Base-by-base conservation (phyloP, 1,284 basidiomycete species). In the Microbotryomycetes sp. region DNA sequence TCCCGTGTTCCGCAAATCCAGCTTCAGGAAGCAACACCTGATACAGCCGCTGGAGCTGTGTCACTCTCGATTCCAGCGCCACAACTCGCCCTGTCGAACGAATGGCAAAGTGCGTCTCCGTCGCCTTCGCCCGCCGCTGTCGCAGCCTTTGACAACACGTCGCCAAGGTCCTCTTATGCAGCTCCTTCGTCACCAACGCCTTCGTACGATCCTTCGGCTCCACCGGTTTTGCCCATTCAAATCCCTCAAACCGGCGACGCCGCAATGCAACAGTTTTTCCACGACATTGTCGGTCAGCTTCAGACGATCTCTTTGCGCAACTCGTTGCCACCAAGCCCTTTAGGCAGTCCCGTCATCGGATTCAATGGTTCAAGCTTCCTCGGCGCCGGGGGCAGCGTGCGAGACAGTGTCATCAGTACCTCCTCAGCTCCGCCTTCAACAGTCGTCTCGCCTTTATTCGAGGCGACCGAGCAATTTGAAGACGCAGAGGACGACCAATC, bases 211-310 rank as follows among this genome's bases (percentile, higher is more conserved):
- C 36, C 36, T 12, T 42, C 36, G 12, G 36, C 36, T 6, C 69
- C 69, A 16, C 65, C 66, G 9, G 60, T 69, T 5, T 56, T 67
- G 5, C 67, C 72, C 23, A 74, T 75, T 30, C 62, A 66, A 22
- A 73, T 76, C 23, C 82, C 84, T 0, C 80, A 83, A 57, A 75
- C 84, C 29, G 80, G 83, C 64, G 86, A 89, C 69, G 83, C 83
- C 51, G 82, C 83, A 49, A 84, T 91, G 73, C 86, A 88, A 63
- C 76, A 81, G 47, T 90, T 90, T 76, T 87, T 91, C 75, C 80
- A 85, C 59, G 87, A 91, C 75, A 85, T 92, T 54, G 86, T 86
- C 6, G 84, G 88, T 48, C 87, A 89, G 70, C 81, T 92, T 51
- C 85, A 84, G 62, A 82, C 82, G 51, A 84, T 91, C 78, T 83